A percentile compares a stretch with the other conserved stretches of the same genome.
Evolutionary conservation across 2,329 filamentous ascomycete genomes (phyloP).

Genomic region (Penicillium italicum): DNA sequence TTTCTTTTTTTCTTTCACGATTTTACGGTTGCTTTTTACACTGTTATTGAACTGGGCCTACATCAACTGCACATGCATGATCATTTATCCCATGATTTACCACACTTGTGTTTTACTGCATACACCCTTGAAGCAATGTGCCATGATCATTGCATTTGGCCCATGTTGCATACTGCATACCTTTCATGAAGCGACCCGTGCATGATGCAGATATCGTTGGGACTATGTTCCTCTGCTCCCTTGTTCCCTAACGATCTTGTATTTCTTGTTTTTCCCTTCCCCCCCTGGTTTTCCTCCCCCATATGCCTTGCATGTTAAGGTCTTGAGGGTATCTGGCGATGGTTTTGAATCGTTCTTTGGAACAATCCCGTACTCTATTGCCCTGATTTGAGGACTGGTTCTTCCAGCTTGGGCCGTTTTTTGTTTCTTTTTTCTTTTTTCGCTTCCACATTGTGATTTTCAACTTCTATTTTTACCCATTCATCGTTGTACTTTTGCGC

Average conservation of each 20-base stretch:
- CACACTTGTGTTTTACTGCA: conserved; percentile 16
- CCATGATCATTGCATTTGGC: conserved; percentile 20
- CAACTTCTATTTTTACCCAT: conserved; percentile 10
- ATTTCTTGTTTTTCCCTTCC: not conserved
- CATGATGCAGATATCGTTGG: conserved; percentile 17
- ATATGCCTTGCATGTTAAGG: not conserved
- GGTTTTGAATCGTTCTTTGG: not conserved
- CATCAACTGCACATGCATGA: conserved; percentile 19
- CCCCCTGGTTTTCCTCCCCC: not conserved
- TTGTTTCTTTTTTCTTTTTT: not conserved
- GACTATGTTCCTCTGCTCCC: conserved; percentile 2
- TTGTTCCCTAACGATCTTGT: conserved; percentile 5
- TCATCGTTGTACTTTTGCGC: conserved; percentile 13
- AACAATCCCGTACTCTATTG: not conserved
- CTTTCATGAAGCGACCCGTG: conserved; percentile 12
- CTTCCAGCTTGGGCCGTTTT: not conserved
- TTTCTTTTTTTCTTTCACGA: conserved; percentile 21
- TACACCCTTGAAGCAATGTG: conserved; percentile 20
- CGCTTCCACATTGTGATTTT: conserved; percentile 16
- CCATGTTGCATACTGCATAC: conserved; percentile 22
- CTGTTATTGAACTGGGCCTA: conserved; percentile 26
- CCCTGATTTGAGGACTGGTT: not conserved
- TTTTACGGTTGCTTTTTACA: conserved; percentile 24
- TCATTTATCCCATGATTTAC: conserved; percentile 14
- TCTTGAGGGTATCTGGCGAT: not conserved